Evolutionary conservation across 2,329 filamentous ascomycete species (phyloP), one percentile per base, ranked within the genome.

Genomic region (Balansia obtecta): DNA sequence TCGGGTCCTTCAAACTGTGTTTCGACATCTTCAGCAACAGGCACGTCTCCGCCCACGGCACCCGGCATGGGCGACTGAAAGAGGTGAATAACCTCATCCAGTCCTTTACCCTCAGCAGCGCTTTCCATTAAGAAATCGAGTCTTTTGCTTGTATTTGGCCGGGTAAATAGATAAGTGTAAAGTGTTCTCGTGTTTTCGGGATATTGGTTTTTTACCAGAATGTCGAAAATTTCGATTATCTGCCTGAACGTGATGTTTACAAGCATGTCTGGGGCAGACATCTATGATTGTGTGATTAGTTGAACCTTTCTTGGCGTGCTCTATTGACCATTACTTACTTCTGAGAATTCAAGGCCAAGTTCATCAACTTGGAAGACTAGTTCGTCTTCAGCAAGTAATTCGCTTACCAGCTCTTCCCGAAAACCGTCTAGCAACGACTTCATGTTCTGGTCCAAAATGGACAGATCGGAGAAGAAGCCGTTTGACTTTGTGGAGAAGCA

Each of bases 281-380:
- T 67, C 69, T 72, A 22, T 16, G 45, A 2, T 39, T 32, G 22
- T 32, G 22, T 32, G 8, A 58, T 69, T 59, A 69, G 62, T 47
- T 47, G 43, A 20, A 20, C 16, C 13, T 42, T 46, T 2, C 10
- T 27, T 27, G 5, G 27, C 15, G 11, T 6, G 22, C 46, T 27
- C 42, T 18, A 18, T 30, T 10, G 4, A 16, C 8, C 12, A 38
- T 13, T 15, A 54, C 70, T 55, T 63, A 74, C 72, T 64, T 77
- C 74, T 18, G 71, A 65, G 59, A 77, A 76, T 59, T 77, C 74
- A 33, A 78, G 64, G 9, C 72, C 73, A 40, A 78, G 67, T 52
- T 75, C 71, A 30, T 77, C 72, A 45, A 77, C 63, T 52, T 74
- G 71, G 40, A 77, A 67, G n/a, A 71, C 65, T 41, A 78, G 61